phyloP scores from a whole-genome alignment of 1,284 basidiomycete species.

The Moesziomyces parantarcticus region DNA sequence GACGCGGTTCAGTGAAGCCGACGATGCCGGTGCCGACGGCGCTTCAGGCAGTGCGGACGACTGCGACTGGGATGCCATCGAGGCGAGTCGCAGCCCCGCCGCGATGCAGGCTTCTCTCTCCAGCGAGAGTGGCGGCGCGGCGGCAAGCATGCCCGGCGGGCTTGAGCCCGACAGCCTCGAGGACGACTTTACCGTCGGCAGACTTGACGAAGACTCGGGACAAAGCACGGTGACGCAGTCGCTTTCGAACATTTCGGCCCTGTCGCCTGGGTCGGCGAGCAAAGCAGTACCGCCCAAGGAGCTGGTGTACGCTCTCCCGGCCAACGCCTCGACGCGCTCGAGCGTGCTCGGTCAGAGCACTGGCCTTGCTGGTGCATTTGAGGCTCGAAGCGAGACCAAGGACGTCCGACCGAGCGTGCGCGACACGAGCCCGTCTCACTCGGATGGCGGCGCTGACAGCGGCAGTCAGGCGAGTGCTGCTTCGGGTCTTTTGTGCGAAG shows the following conservation, averaged over 20 bases:
- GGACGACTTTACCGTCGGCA: constrained; percentile 43
- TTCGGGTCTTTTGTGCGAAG: constrained; percentile 35
- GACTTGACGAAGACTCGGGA: constrained; percentile 33
- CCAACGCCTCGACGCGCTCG: constrained; percentile 33
- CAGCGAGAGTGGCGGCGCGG: not conserved
- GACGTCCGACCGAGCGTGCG: not conserved
- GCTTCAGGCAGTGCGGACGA: constrained; percentile 13
- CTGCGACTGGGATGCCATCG: constrained; percentile 42
- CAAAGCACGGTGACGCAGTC: constrained; percentile 14
- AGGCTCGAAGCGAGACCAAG: constrained; percentile 8
- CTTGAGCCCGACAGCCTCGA: constrained; percentile 19
- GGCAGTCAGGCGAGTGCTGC: constrained; percentile 21
- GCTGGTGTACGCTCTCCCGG: constrained; percentile 31
- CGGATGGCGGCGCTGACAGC: constrained; percentile 17
- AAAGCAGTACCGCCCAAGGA: constrained; percentile 7
- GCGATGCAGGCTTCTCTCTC: constrained; percentile 8
- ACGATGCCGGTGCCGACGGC: constrained; percentile 9
- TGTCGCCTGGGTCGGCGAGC: constrained; percentile 1
- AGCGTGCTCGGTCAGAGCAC: constrained; percentile 39
- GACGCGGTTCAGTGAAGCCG: constrained; percentile 36
- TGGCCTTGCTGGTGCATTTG: constrained; percentile 9
- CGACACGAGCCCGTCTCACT: constrained; percentile 25
- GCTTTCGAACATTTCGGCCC: constrained; percentile 4
- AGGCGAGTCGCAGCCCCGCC: constrained; percentile 23
- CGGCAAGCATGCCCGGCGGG: not conserved